These are phyloP conservation scores for Populus pruinosa DNA, from an alignment of 345 rosid species.

Conservation along the genomic window DNA sequence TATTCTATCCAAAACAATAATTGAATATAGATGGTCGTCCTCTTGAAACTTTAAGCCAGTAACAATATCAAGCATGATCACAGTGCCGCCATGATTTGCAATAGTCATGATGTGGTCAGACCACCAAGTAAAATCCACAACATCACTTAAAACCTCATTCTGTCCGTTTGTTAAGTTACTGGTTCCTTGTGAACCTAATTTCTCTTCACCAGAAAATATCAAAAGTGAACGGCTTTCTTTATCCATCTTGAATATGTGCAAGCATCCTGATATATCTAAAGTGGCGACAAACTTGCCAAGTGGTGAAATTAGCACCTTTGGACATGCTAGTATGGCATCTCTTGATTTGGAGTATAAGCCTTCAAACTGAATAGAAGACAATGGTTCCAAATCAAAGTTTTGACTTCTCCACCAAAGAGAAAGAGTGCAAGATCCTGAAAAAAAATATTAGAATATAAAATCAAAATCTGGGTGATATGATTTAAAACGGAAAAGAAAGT, in stretches of 20 bases:
- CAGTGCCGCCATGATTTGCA: constrained; percentile 48
- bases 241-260: constrained; percentile 64
- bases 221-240: constrained; percentile 38
- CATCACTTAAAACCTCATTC: constrained; percentile 38
- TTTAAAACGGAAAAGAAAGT: background rate
- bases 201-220: constrained; percentile 27
- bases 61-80: constrained; percentile 55
- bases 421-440: constrained; percentile 58
- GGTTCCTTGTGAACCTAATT: constrained; percentile 29
- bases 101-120: constrained; percentile 64
- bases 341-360: constrained; percentile 47
- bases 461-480: background rate
- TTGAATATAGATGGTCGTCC: constrained; percentile 45
- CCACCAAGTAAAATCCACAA: constrained; percentile 92
- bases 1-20: constrained; percentile 69
- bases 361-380: constrained; percentile 58
- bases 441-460: constrained; percentile 2
- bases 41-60: constrained; percentile 52
- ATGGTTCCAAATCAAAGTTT: constrained; percentile 48
- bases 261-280: constrained; percentile 59
- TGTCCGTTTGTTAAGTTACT: constrained; percentile 20
- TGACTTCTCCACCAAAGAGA: constrained; percentile 64
- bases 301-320: constrained; percentile 83
- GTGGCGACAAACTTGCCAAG: constrained; percentile 59
- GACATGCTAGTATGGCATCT: constrained; percentile 42